Base-by-base conservation (phyloP, 768 basidiomycete genomes). In the Basidioascus undulatus region DNA sequence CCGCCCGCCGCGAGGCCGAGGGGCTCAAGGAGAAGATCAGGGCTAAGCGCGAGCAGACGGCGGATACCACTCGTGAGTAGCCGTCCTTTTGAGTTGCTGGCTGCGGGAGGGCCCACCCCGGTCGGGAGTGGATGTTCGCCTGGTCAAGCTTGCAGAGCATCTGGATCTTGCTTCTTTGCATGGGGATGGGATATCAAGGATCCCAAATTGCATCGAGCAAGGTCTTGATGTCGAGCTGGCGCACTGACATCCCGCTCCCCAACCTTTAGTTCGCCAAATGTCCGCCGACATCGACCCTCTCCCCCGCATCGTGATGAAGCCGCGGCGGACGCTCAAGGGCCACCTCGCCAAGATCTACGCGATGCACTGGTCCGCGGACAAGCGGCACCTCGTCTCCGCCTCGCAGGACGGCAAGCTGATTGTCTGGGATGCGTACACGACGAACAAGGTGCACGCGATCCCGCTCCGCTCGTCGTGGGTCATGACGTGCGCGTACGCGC, bases 371-470 rank as follows among this genome's bases (percentile, higher is more conserved):
- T 79, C 89, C 26, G 74, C 79, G 39, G 89, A 98, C 65, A 72
- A 84, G 54, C 70, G 92, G 53, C 89, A 98, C 65, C 72, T 98
- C 45, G 89, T 98, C 27, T 96, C 92, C 13, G 89, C 89, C n/a
- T 96, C 89, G 3, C 89, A 98, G 58, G 89, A 98, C 56, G 89
- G 89, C 40, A 98, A 98, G 61, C 71, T 98, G 44, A 96, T 98
- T 56, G 89, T 98, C 40, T 98, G 89, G 89, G 89, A 98, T 60
- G 89, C 89, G 38, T 96, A 96, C 62, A 96, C 89, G n/a, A 92
- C 87, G 44, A 98, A 98, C 70, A 98, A 98, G 66, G 89, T 98
- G 45, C 92, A 98, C 56, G 89, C 89, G 51, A 98, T 98, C 57
- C 89, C 89, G 38, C 66, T 98, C 35, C 76, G 89, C 39, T 92